These are phyloP conservation scores for Cercospora sp. DNA, from an alignment of 2,329 filamentous ascomycete genomes.

Conservation along the genomic window DNA sequence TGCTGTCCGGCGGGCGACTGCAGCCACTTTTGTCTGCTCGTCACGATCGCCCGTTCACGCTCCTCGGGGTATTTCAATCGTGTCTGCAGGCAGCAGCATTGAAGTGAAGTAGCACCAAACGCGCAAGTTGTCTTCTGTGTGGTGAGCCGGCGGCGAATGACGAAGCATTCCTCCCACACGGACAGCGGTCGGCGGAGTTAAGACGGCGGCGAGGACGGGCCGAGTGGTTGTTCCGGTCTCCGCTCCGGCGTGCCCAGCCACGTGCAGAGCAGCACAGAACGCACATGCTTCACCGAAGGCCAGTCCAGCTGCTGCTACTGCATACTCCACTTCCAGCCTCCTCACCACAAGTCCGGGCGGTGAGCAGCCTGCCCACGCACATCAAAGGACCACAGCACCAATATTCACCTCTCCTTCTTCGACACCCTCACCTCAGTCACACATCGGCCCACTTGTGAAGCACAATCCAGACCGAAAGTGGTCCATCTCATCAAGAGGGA, in stretches of 20 bases:
- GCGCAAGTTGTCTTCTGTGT: not conserved
- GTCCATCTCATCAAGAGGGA: not conserved
- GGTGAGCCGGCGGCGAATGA: not conserved
- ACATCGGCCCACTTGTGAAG: not conserved
- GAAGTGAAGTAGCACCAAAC: not conserved
- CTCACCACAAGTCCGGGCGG: not conserved
- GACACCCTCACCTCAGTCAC: not conserved
- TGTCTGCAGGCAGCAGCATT: slow-evolving; percentile 7
- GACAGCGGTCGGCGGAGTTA: not conserved
- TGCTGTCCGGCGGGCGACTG: slow-evolving; percentile 3
- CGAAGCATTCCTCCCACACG: not conserved
- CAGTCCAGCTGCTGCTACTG: not conserved
- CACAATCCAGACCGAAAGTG: not conserved
- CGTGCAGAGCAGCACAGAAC: not conserved
- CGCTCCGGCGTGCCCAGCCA: not conserved
- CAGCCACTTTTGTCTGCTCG: slow-evolving; percentile 11
- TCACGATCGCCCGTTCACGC: not conserved
- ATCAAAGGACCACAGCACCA: not conserved
- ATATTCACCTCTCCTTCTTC: not conserved
- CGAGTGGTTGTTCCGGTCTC: not conserved
- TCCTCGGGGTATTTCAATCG: not conserved
- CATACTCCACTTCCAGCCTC: not conserved
- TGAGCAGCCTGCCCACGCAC: not conserved
- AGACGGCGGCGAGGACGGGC: not conserved
- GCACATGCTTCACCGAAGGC: not conserved